A percentile compares a stretch with the other conserved stretches of the same genome.
phyloP scores from a whole-genome alignment of 139 green algal species.

The Tetraselmis striata region DNA sequence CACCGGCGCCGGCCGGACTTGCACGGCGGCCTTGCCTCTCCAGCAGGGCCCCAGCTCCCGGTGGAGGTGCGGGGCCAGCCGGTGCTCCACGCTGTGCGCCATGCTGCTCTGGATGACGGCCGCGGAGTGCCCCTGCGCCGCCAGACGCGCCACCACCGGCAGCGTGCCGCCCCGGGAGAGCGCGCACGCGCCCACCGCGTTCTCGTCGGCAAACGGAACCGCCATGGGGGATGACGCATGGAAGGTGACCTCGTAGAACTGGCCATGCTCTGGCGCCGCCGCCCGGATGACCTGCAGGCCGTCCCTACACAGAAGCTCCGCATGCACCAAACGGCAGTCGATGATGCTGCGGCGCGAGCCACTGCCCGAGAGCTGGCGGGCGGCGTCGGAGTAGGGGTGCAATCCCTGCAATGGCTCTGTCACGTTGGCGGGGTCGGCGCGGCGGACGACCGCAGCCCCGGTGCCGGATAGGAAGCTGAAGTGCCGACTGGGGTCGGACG shows the following conservation, averaged over 20 bases:
- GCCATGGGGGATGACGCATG: background rate
- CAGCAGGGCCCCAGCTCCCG: background rate
- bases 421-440: too few species aligned
- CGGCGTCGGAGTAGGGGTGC: too few species aligned
- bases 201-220: background rate
- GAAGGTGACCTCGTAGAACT: background rate
- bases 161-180: background rate
- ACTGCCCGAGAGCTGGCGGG: too few species aligned
- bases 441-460: too few species aligned
- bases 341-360: too few species aligned
- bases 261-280: background rate
- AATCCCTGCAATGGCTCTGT: too few species aligned
- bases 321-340: too few species aligned
- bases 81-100: too few species aligned
- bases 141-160: background rate
- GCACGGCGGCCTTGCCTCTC: background rate
- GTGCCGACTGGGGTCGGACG: too few species aligned
- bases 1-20: background rate
- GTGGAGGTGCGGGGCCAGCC: background rate
- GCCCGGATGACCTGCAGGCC: too few species aligned
- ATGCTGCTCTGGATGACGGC: background rate
- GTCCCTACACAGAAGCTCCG: too few species aligned
- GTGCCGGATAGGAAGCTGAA: too few species aligned
- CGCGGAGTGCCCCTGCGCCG: background rate
- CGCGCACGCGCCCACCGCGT: background rate